phyloP scores from a whole-genome alignment of 768 basidiomycete species.

The Pholiota microspora region DNA sequence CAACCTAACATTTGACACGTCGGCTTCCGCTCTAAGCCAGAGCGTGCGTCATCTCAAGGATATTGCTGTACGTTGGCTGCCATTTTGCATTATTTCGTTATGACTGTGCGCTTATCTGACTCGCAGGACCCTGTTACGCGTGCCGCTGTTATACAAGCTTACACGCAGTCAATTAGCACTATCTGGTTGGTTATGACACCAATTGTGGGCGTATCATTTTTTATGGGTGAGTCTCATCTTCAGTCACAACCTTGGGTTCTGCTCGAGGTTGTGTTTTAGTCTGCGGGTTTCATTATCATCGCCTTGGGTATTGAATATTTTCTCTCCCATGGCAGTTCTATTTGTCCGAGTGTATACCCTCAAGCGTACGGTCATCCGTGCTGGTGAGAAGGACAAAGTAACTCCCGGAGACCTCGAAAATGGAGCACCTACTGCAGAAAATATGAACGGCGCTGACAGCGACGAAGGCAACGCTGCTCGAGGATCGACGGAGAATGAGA shows the following conservation, averaged over 20 bases:
- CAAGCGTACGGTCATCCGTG: conserved; percentile 44
- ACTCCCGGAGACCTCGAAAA: conserved; percentile 24
- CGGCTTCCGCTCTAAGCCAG: conserved; percentile 41
- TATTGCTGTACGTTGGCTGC: conserved; percentile 38
- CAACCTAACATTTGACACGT: conserved; percentile 33
- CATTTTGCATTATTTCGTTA: neutral
- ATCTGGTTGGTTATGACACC: conserved; percentile 70
- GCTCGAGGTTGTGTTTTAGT: too few species aligned
- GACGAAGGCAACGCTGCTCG: conserved; percentile 13
- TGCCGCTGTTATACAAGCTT: conserved; percentile 54
- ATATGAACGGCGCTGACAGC: conserved; percentile 11
- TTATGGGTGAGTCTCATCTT: conserved; percentile 40
- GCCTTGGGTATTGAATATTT: too few species aligned
- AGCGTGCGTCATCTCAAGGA: conserved; percentile 41
- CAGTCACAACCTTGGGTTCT: too few species aligned
- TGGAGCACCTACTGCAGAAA: conserved; percentile 21
- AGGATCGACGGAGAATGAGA: conserved; percentile 19
- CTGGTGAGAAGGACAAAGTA: conserved; percentile 32
- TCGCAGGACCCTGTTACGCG: conserved; percentile 49
- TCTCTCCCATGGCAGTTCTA: conserved; percentile 34
- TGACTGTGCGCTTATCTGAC: neutral
- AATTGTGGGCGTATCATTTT: conserved; percentile 48
- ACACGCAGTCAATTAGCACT: conserved; percentile 55
- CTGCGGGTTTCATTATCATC: too few species aligned
- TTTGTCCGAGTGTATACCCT: conserved; percentile 62